Conservation (phyloP, 208 protist species). For the Crithidia mellificae region DNA sequence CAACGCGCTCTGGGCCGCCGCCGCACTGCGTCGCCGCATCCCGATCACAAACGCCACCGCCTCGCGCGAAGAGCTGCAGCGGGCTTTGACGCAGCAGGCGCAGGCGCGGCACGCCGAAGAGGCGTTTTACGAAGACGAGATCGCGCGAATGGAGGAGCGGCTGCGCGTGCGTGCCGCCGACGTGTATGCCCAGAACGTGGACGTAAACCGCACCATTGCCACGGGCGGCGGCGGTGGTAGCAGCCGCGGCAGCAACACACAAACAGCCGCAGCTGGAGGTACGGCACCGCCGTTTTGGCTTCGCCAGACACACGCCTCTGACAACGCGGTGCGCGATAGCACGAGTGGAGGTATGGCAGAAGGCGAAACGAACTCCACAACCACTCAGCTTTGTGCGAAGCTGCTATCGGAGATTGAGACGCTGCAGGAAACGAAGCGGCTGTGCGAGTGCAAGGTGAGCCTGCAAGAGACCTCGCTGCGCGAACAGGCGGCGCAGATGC, state of each 20-base stretch:
- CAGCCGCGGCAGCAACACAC: no score
- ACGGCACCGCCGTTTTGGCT: slow-evolving; percentile 18
- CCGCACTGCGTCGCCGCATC: slow-evolving; percentile 25
- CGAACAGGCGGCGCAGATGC: slow-evolving; percentile 24
- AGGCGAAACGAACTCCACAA: not conserved
- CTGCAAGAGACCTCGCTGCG: slow-evolving; percentile 27
- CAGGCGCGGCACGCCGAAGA: slow-evolving; percentile 30
- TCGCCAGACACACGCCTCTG: not conserved
- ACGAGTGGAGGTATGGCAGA: not conserved
- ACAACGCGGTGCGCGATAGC: not conserved
- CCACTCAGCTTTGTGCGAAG: slow-evolving; percentile 17
- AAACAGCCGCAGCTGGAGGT: no score
- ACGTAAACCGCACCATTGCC: slow-evolving; percentile 37
- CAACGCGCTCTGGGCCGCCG: slow-evolving; percentile 21
- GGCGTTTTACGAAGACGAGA: slow-evolving; percentile 33
- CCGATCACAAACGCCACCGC: not conserved
- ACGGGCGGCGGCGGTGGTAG: slow-evolving; percentile 16
- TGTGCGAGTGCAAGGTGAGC: slow-evolving; percentile 29
- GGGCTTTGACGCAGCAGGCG: slow-evolving; percentile 12
- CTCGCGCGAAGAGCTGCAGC: slow-evolving; percentile 20
- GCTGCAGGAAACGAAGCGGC: slow-evolving; percentile 24
- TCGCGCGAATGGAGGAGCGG: slow-evolving; percentile 34
- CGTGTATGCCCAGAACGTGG: slow-evolving; percentile 38
- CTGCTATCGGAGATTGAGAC: slow-evolving; percentile 25
- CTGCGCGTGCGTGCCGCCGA: slow-evolving; percentile 36